phyloP scores from a whole-genome alignment of 306 rosid genomes.

The Clitoria ternatea region DNA sequence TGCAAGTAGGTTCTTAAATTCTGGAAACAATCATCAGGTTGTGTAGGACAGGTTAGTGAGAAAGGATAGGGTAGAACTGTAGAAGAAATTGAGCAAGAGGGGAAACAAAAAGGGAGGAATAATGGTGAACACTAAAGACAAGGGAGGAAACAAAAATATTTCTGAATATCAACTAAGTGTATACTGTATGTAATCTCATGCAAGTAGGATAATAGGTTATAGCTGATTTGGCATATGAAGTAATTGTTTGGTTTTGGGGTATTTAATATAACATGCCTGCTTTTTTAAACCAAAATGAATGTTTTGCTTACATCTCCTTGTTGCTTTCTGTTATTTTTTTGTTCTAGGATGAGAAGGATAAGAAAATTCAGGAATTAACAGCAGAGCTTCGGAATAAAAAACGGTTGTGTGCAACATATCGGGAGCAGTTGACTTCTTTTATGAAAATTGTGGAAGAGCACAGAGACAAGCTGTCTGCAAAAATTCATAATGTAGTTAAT shows the following conservation, averaged over 20 bases:
- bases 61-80: background rate
- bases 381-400: conserved; percentile 83
- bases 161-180: background rate
- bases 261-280: background rate
- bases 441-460: conserved; percentile 87
- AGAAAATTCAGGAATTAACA: conserved; percentile 83
- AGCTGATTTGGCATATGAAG: background rate
- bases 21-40: background rate
- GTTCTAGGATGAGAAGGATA: conserved; percentile 88
- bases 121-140: background rate
- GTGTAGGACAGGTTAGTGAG: background rate
- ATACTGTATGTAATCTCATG: no score
- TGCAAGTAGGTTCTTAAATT: background rate
- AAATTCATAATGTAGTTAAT: conserved; percentile 61
- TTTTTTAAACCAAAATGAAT: background rate
- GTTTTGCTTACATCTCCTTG: conserved; percentile 1
- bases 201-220: background rate
- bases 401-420: conserved; percentile 71
- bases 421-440: conserved; percentile 65
- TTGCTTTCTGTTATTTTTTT: conserved; percentile 1
- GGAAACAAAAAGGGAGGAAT: background rate
- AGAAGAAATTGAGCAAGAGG: background rate
- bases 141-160: background rate
- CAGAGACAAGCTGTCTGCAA: conserved; percentile 56
- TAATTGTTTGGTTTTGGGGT: background rate